Evolutionary conservation across 75 land plant species (phyloP), one percentile per base, ranked within the genome.

Genomic region (Cupressus sempervirens): DNA sequence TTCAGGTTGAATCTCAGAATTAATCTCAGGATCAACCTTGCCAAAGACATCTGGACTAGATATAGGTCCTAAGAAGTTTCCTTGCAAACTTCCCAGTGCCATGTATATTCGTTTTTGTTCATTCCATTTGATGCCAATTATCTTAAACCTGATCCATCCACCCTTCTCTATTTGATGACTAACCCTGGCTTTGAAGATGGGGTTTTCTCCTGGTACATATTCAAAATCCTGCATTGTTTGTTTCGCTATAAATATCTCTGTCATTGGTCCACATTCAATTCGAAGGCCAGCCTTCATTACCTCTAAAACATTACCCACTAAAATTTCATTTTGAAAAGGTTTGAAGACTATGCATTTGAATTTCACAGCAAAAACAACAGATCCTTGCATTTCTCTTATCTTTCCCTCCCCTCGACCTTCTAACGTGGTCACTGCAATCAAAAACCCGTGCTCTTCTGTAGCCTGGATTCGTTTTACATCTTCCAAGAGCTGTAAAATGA

Each of bases 401-500:
- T 68, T 92, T 4, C 98, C 98, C 35, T 89, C 93, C 4, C 89
- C 93, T 15, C 92, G 87, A 43, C 56, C 83, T n/a, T 92, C 90
- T 72, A 96, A 18, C 30, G 90, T 89, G 23, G 93, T 93, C 13
- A 93, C 92, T n/a, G 93, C 86, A 13, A 94, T 84, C 72, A 87
- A 89, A 67, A 91, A 93, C 3, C 98, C 98, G 62, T 92, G 91
- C 70, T 96, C 93, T 58, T 94, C 92, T 30, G 92, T 91, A 80
- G 94, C 93, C 48, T 89, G 92, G 83, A 85, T 86, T 3, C 56
- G 82, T 14, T 91, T 87, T 35, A 94, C 85, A 29, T 93, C 94
- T 20, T 85, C 85, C 35, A 94, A 32, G 3, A 96, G 90, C 32
- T 90, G 92, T 26, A 90, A 67, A 29, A 93, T 80, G n/a, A 95